phyloP scores from a whole-genome alignment of 2,329 filamentous ascomycete species.

The Ceratocystis papillata region DNA sequence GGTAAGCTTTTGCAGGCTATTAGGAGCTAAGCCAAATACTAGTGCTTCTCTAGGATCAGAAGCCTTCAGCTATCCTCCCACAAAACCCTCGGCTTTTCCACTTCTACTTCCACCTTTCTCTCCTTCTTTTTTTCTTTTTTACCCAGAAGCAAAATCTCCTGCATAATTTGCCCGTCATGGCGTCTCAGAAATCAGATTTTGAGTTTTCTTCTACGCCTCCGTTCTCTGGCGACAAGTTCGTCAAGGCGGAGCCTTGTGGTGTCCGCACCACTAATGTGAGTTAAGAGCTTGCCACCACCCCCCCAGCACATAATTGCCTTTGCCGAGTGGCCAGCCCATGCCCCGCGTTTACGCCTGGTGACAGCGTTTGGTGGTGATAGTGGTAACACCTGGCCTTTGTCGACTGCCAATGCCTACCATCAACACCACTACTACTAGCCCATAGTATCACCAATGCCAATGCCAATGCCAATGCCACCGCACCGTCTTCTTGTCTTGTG shows the following conservation, averaged over 20 bases:
- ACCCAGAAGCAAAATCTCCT: slow-evolving; percentile 7
- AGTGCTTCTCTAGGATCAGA: slow-evolving; percentile 2
- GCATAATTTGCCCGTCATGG: slow-evolving; percentile 23
- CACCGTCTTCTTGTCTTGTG: neutral
- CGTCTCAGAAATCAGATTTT: slow-evolving; percentile 32
- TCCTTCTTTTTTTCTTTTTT: slow-evolving; percentile 10
- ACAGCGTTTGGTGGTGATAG: neutral
- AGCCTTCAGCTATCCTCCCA: slow-evolving; percentile 5
- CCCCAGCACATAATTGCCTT: neutral
- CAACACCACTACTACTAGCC: neutral
- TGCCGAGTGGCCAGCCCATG: neutral
- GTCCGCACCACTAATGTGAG: slow-evolving; percentile 37
- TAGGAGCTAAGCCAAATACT: neutral
- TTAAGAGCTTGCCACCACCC: slow-evolving; percentile 27
- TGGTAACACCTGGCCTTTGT: slow-evolving; percentile 15
- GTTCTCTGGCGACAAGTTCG: slow-evolving; percentile 46
- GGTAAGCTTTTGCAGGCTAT: neutral
- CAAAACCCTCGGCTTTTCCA: slow-evolving; percentile 19
- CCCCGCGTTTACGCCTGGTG: slow-evolving; percentile 2
- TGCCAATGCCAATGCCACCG: neutral
- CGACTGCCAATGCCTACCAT: neutral
- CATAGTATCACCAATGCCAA: neutral
- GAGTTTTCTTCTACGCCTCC: slow-evolving; percentile 37
- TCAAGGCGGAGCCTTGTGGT: slow-evolving; percentile 54
- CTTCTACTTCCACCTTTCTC: slow-evolving; percentile 7